Evolutionary conservation across 805 yeast species (phyloP).

Genomic region (Pichia nanzhaoensis): DNA sequence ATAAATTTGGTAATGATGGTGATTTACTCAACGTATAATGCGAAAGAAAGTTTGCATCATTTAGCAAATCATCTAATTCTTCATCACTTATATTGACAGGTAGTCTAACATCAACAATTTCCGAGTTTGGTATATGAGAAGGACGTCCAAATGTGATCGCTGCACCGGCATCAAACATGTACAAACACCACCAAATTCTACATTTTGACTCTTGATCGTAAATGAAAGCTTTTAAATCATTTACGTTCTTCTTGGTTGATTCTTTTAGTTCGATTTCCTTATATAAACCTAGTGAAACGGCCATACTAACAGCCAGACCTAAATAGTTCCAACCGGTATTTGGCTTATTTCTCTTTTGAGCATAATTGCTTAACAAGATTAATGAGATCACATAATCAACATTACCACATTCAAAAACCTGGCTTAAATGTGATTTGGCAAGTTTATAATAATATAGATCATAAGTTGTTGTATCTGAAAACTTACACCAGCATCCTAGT

Average conservation of each 20-base stretch:
- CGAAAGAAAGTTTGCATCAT: conserved; percentile 15
- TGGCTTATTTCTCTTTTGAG: conserved; percentile 58
- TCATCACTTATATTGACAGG: conserved; percentile 48
- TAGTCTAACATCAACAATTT: conserved; percentile 41
- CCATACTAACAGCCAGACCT: conserved; percentile 62
- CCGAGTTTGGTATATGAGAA: conserved; percentile 41
- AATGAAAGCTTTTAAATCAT: conserved; percentile 29
- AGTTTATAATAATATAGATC: conserved; percentile 52
- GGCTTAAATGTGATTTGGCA: conserved; percentile 39
- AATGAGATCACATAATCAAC: conserved; percentile 47
- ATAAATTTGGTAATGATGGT: conserved; percentile 20
- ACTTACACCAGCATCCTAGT: conserved; percentile 62
- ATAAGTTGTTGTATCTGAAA: conserved; percentile 45
- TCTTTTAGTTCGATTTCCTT: conserved; percentile 36
- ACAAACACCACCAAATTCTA: conserved; percentile 64
- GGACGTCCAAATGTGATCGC: conserved; percentile 64
- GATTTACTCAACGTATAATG: conserved; percentile 10
- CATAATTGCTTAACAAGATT: conserved; percentile 50
- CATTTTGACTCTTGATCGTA: conserved; percentile 49
- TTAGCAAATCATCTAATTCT: conserved; percentile 27
- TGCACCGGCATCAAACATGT: conserved; percentile 56
- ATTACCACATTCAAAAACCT: conserved; percentile 54
- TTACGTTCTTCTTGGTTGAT: conserved; percentile 7
- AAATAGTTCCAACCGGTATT: conserved; percentile 64
- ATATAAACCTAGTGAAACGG: conserved; percentile 56